phyloP scores from a whole-genome alignment of 768 basidiomycete genomes.

The Cystofilobasidium bisporidii region DNA sequence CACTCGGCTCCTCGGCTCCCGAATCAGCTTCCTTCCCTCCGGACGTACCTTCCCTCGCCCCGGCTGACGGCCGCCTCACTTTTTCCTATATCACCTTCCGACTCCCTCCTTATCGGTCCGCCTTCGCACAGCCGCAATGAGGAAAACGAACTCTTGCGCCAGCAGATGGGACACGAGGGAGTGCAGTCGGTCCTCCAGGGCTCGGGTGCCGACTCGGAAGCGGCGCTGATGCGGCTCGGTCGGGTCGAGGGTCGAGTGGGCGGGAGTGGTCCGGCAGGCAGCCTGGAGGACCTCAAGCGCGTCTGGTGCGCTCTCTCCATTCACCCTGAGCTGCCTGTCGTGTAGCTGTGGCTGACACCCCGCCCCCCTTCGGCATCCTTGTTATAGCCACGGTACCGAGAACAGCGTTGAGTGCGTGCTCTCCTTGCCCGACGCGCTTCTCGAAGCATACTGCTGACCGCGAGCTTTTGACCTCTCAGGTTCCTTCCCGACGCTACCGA shows the following conservation, averaged over 20 bases:
- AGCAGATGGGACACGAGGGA: background rate
- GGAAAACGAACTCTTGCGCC: background rate
- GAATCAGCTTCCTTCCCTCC: background rate
- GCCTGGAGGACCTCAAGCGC: conserved; percentile 6
- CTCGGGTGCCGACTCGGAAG: background rate
- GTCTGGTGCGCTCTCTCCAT: background rate
- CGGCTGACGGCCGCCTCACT: background rate
- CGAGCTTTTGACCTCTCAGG: background rate
- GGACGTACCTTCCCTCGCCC: background rate
- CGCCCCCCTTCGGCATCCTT: too few species aligned
- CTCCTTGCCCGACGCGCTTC: background rate
- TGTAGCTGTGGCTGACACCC: too few species aligned
- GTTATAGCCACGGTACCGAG: background rate
- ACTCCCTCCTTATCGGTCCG: too few species aligned
- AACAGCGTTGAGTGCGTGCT: background rate
- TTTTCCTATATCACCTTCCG: background rate
- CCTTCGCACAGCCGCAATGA: background rate
- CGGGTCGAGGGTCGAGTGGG: background rate
- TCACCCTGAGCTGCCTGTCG: background rate
- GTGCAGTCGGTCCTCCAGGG: background rate
- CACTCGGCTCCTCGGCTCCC: background rate
- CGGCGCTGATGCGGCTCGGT: background rate
- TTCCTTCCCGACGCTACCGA: background rate
- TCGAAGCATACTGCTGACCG: background rate
- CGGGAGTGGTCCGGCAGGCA: background rate